Base-by-base conservation (phyloP, 2,329 filamentous ascomycete species). In the Pseudophaeomoniella oleicola region DNA sequence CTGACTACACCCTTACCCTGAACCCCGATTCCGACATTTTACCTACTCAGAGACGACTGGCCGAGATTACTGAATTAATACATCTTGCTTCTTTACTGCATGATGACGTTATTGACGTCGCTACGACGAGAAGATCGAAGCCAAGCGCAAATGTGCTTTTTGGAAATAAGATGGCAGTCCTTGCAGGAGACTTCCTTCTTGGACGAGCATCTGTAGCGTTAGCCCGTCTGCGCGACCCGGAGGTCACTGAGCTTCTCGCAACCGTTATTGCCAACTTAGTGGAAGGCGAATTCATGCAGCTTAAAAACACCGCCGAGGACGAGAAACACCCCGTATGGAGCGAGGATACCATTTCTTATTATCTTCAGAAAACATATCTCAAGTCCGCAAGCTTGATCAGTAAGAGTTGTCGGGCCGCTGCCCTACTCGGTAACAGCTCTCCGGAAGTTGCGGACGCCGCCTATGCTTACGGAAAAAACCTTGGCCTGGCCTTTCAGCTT, bases 201-300 rank as follows among this genome's bases (percentile, higher is more conserved):
- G 88, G 88, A 3, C 74, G 90, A 36, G 90, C 90, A 2, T 98
- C 90, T 0, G 87, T 96, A 4, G 88, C 88, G 4, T 71, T 98
- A 30, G 90, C 90, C 11, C 77, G 90, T 30, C 64, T 98, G 40
- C 75, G 88, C 19, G 85, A 98, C 53, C 81, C 87, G 31, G 90
- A 98, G 59, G 90, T 98, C 2, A 85, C 86, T 5, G 90, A 98
- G 63, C 71, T 98, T 5, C 66, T 98, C 18, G 86, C 90, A 3
- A 96, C 88, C 1, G 90, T 96, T 30, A 96, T 98, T 48, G 88
- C 90, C 32, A 98, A 98, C 56, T 67, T 98, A 16, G 87, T 98
- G 14, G 90, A 98, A 63, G 90, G 90, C 53, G 90, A 98, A 60
- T 96, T 98, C 65, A 98, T 98, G 90, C 90, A 98, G 66, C 67